phyloP scores from a whole-genome alignment of 2,329 filamentous ascomycete genomes.

The Graphiopsis chlorocephala region DNA sequence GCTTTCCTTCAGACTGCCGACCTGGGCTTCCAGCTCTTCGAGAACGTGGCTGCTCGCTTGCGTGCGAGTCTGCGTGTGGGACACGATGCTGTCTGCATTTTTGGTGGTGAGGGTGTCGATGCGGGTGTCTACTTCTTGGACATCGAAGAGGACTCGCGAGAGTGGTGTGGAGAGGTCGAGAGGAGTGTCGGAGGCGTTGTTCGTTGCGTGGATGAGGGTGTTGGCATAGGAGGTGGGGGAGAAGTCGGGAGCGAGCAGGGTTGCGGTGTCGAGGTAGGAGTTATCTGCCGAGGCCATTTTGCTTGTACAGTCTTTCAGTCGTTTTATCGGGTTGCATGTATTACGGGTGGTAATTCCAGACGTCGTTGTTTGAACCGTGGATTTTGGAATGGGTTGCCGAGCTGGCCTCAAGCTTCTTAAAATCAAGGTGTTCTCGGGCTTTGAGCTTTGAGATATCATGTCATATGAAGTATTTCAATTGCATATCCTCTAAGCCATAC shows the following conservation, averaged over 20 bases:
- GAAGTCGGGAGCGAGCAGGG: constrained; percentile 81
- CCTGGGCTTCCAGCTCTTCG: constrained; percentile 73
- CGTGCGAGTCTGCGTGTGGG: constrained; percentile 72
- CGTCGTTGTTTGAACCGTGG: background rate
- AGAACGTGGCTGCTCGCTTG: constrained; percentile 71
- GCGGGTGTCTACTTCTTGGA: constrained; percentile 94
- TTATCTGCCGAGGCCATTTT: constrained; percentile 8
- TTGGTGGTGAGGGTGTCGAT: constrained; percentile 87
- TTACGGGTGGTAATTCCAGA: too few species aligned
- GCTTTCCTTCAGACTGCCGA: constrained; percentile 75
- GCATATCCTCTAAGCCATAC: background rate
- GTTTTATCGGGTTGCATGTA: background rate
- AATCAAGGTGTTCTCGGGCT: background rate
- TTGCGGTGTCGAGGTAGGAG: constrained; percentile 87
- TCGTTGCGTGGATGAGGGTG: constrained; percentile 80
- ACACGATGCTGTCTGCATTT: constrained; percentile 75
- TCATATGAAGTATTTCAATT: background rate
- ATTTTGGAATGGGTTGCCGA: background rate
- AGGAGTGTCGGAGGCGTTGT: constrained; percentile 84
- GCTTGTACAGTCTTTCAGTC: background rate
- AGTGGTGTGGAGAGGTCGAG: constrained; percentile 93
- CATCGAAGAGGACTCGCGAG: constrained; percentile 90
- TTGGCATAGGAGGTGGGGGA: constrained; percentile 82
- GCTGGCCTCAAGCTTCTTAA: background rate
- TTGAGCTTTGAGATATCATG: background rate